Evolutionary conservation across 805 yeast species (phyloP).

Genomic region (Kodamaea jinghongensis): DNA sequence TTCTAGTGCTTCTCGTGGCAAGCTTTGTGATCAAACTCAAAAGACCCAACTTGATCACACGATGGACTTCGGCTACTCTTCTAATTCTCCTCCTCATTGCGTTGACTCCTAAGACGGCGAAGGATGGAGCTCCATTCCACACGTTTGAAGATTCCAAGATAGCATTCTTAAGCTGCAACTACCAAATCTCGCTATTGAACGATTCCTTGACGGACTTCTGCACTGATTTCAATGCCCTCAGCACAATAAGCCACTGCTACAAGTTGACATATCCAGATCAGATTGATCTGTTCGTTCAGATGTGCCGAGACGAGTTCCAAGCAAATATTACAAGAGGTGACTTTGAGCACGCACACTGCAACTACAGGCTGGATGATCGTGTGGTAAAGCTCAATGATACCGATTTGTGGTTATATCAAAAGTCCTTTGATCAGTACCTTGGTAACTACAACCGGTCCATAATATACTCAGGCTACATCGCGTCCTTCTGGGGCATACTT

Average conservation of each 20-base stretch:
- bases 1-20: constrained; percentile 17
- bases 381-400: constrained; percentile 29
- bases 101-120: constrained; percentile 26
- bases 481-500: constrained; percentile 31
- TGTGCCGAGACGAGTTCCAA: constrained; percentile 23
- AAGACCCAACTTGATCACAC: constrained; percentile 2
- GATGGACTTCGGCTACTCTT: constrained; percentile 9
- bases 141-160: constrained; percentile 27
- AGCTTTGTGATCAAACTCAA: constrained; percentile 7
- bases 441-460: constrained; percentile 45
- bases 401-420: constrained; percentile 17
- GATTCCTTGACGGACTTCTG: constrained; percentile 6
- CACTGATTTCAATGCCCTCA: constrained; percentile 24
- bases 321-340: constrained; percentile 19
- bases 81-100: constrained; percentile 13
- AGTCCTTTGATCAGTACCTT: constrained; percentile 35
- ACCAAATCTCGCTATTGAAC: constrained; percentile 15
- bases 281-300: constrained; percentile 21
- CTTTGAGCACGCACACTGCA: constrained; percentile 20
- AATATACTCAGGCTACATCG: constrained; percentile 24
- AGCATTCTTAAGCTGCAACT: constrained; percentile 31
- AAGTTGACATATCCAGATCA: constrained; percentile 21
- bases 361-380: constrained; percentile 3
- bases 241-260: constrained; percentile 39
- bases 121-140: constrained; percentile 30